Percentiles rank a stretch among this genome's conserved stretches.
Conservation (phyloP, 768 basidiomycete species). For the Mycena galericulata region DNA sequence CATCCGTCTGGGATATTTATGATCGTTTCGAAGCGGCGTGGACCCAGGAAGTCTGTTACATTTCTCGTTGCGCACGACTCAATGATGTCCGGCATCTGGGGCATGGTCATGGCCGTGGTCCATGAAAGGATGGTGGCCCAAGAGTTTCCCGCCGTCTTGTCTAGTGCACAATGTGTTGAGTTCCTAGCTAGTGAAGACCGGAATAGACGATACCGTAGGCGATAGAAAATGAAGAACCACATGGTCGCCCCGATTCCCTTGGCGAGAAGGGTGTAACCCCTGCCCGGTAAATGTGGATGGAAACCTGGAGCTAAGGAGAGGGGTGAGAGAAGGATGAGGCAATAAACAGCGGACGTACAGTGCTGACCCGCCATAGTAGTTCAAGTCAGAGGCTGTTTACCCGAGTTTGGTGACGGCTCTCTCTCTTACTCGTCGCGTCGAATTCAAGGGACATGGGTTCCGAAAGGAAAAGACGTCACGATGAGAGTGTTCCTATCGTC, state of each 20-base stretch:
- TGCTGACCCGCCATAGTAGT: slow-evolving; percentile 48
- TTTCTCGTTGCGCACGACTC: slow-evolving; percentile 31
- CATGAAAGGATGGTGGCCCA: slow-evolving; percentile 65
- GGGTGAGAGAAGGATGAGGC: slow-evolving; percentile 9
- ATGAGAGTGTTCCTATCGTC: slow-evolving; percentile 54
- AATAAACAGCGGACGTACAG: slow-evolving; percentile 37
- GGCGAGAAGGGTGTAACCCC: slow-evolving; percentile 80
- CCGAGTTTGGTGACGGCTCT: too few species aligned
- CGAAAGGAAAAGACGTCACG: slow-evolving; percentile 60
- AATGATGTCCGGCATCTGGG: slow-evolving; percentile 55
- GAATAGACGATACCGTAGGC: slow-evolving; percentile 76
- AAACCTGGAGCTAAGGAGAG: slow-evolving; percentile 75
- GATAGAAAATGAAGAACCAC: slow-evolving; percentile 99
- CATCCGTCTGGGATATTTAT: too few species aligned
- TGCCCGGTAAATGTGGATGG: slow-evolving; percentile 87
- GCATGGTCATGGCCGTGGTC: slow-evolving; percentile 39
- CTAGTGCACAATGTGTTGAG: slow-evolving; percentile 50
- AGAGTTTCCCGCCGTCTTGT: slow-evolving; percentile 80
- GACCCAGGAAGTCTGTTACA: too few species aligned
- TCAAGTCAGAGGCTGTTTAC: too few species aligned
- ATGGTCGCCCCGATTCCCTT: slow-evolving; percentile 92
- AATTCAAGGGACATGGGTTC: slow-evolving; percentile 50
- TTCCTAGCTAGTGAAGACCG: not conserved
- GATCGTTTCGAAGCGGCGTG: too few species aligned
- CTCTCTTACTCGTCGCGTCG: slow-evolving; percentile 19